A percentile compares a stretch with the other conserved stretches of the same genome.
Evolutionary conservation across 257 asterid species (phyloP).

Genomic region (Handroanthus guayacan): DNA sequence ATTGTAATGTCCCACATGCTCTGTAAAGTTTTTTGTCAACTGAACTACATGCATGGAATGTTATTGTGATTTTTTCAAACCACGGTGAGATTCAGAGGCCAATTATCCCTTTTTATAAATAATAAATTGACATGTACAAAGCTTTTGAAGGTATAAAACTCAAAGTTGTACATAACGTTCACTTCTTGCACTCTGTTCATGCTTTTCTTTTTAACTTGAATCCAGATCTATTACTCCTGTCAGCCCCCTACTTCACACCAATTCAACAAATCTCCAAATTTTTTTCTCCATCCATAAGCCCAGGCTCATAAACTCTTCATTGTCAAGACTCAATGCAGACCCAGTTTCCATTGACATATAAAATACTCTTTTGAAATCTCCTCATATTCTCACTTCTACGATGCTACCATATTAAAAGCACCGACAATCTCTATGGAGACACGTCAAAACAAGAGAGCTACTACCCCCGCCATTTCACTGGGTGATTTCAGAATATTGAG

Average conservation of each 20-base stretch:
- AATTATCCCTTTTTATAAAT: no score
- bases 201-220: background rate
- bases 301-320: background rate
- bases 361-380: background rate
- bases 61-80: no score
- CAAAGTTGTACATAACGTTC: background rate
- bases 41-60: no score
- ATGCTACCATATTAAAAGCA: background rate
- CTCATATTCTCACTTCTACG: background rate
- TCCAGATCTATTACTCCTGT: background rate
- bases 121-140: background rate
- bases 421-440: background rate
- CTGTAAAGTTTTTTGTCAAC: no score
- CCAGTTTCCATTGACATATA: background rate
- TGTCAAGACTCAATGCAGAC: background rate
- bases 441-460: constrained; percentile 7
- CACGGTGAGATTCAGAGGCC: no score
- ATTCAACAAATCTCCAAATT: background rate
- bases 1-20: no score
- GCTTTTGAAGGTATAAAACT: background rate
- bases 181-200: background rate
- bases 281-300: background rate
- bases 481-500: no score
- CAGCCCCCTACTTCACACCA: background rate
- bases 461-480: background rate